Evolutionary conservation across 2,329 filamentous ascomycete species (phyloP).

Genomic region (Alternaria conjuncta): DNA sequence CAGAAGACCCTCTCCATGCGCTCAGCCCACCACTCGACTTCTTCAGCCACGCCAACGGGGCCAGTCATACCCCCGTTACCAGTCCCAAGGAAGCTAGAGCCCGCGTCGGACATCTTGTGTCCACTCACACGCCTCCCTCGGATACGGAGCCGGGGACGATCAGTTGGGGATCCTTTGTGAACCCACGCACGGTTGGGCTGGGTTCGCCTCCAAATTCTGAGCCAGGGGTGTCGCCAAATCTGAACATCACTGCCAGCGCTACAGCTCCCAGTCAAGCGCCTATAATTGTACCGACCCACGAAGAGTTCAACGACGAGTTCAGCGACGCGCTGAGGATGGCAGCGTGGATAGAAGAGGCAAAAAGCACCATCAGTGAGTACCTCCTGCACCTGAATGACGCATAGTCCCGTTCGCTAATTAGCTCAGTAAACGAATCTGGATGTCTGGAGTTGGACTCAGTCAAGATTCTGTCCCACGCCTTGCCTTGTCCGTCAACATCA

Average conservation of each 20-base stretch:
- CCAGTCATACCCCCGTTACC: slow-evolving; percentile 19
- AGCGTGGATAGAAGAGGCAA: slow-evolving; percentile 39
- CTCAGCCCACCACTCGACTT: slow-evolving; percentile 41
- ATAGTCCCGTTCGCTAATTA: slow-evolving; percentile 10
- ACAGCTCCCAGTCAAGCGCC: slow-evolving; percentile 30
- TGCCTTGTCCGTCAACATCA: slow-evolving; percentile 60
- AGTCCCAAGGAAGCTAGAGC: slow-evolving; percentile 31
- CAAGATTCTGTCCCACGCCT: slow-evolving; percentile 65
- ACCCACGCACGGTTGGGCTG: slow-evolving; percentile 43
- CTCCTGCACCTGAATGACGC: neutral
- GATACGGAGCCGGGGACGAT: slow-evolving; percentile 53
- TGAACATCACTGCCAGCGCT: slow-evolving; percentile 26
- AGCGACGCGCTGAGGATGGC: slow-evolving; percentile 34
- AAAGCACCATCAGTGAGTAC: slow-evolving; percentile 44
- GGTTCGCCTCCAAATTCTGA: slow-evolving; percentile 52
- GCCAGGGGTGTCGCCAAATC: slow-evolving; percentile 40
- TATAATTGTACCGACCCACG: slow-evolving; percentile 34
- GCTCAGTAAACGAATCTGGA: slow-evolving; percentile 41
- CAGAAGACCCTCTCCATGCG: slow-evolving; percentile 50
- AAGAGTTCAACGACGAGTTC: slow-evolving; percentile 14
- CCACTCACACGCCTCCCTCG: slow-evolving; percentile 54
- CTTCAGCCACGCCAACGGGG: slow-evolving; percentile 24
- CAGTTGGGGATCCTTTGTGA: slow-evolving; percentile 49
- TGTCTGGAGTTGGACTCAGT: slow-evolving; percentile 51
- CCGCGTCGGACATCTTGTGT: slow-evolving; percentile 45